These are phyloP conservation scores for Cenococcum geophilum DNA, from an alignment of 495 filamentous ascomycete species.

Conservation along the genomic window DNA sequence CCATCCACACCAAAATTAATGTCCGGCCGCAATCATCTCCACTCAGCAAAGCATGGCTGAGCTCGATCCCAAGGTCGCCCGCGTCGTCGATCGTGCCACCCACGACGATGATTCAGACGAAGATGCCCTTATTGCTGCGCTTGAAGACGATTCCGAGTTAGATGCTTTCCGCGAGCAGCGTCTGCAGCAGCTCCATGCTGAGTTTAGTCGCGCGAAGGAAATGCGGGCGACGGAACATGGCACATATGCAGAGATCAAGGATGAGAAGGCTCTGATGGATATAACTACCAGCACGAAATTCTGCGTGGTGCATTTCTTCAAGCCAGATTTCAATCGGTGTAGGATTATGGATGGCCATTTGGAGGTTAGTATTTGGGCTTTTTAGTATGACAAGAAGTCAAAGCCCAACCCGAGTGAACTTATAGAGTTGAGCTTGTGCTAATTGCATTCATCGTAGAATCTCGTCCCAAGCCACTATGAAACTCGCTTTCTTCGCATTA, in stretches of 20 bases:
- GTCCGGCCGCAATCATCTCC: conserved; percentile 5
- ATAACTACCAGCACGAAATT: conserved; percentile 59
- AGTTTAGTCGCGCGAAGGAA: conserved; percentile 47
- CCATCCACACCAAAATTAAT: not conserved
- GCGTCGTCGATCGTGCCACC: conserved; percentile 39
- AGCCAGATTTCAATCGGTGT: conserved; percentile 68
- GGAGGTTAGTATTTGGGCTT: conserved; percentile 34
- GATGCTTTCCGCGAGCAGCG: conserved; percentile 62
- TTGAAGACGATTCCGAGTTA: conserved; percentile 56
- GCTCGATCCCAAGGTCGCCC: conserved; percentile 46
- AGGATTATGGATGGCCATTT: conserved; percentile 62
- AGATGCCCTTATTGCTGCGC: conserved; percentile 63
- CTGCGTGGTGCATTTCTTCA: conserved; percentile 69
- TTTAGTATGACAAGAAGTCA: not conserved
- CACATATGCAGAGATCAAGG: conserved; percentile 53
- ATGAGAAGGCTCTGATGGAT: conserved; percentile 63
- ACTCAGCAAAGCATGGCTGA: conserved; percentile 10
- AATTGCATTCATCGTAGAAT: not conserved
- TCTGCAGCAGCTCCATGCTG: conserved; percentile 63
- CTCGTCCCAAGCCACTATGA: conserved; percentile 62
- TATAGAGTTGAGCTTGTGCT: not conserved
- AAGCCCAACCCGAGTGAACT: not conserved
- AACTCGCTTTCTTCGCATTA: conserved; percentile 60
- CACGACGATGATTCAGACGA: conserved; percentile 46
- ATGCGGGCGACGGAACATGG: conserved; percentile 39